Conservation (phyloP, 306 rosid genomes). For the Pachyrhizus erosus region DNA sequence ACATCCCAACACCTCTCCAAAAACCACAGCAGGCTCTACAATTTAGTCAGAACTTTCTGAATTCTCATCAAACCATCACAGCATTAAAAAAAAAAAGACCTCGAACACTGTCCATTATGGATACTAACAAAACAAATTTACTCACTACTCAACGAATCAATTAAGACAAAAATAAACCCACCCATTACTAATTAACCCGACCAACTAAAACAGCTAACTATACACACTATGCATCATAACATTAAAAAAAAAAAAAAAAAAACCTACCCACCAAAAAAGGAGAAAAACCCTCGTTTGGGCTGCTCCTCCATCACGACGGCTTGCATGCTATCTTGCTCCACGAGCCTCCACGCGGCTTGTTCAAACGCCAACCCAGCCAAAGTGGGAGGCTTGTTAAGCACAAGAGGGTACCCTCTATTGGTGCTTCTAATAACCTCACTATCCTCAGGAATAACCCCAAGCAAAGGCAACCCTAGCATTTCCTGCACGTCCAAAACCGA, state of each 20-base stretch:
- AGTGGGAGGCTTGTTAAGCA: conserved; percentile 90
- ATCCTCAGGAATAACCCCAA: conserved; percentile 93
- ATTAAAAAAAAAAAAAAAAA: not conserved
- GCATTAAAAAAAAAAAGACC: not conserved
- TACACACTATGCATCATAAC: not conserved
- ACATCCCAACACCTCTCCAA: not conserved
- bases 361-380: conserved; percentile 96
- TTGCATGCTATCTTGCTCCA: conserved; percentile 95
- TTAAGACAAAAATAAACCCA: not conserved
- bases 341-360: conserved; percentile 99
- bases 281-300: conserved; percentile 92
- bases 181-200: not conserved
- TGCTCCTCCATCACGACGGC: conserved; percentile 94
- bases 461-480: conserved; percentile 86
- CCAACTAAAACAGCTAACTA: not conserved
- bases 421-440: conserved; percentile 93
- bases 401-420: conserved; percentile 89
- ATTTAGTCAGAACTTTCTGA: not conserved
- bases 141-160: not conserved
- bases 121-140: not conserved
- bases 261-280: conserved; percentile 81
- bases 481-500: conserved; percentile 96
- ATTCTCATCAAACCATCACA: not conserved
- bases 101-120: not conserved
- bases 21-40: not conserved